Conservation (phyloP, 805 yeast genomes). For the Lachancea mirantina region DNA sequence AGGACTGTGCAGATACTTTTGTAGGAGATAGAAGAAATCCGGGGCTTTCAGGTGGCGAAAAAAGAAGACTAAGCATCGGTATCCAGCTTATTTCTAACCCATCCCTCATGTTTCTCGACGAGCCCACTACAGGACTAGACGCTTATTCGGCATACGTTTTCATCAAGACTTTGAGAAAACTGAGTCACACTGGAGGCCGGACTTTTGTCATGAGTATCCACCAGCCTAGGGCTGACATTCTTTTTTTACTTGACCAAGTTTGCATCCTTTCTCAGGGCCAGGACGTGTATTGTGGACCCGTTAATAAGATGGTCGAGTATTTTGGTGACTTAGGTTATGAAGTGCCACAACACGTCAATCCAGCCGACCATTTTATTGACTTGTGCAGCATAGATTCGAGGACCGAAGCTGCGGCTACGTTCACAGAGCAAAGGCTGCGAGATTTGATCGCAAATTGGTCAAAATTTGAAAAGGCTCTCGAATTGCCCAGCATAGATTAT, state of each 20-base stretch:
- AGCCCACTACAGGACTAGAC: conserved; percentile 85
- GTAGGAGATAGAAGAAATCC: conserved; percentile 50
- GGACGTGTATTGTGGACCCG: conserved; percentile 42
- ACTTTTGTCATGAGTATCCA: conserved; percentile 73
- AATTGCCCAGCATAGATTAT: conserved; percentile 3
- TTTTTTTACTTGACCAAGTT: conserved; percentile 58
- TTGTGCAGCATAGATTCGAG: conserved; percentile 50
- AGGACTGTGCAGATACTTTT: conserved; percentile 51
- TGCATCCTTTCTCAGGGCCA: conserved; percentile 65
- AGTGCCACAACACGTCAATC: conserved; percentile 45
- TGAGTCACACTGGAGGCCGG: conserved; percentile 52
- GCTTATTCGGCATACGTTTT: conserved; percentile 66
- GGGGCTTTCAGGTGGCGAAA: conserved; percentile 81
- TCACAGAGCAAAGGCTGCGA: conserved; percentile 31
- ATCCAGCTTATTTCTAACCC: conserved; percentile 74
- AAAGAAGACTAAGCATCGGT: conserved; percentile 68
- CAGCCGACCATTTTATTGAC: conserved; percentile 56
- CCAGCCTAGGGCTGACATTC: conserved; percentile 77
- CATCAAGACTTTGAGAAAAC: conserved; percentile 50
- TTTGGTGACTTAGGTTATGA: conserved; percentile 41
- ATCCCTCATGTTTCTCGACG: conserved; percentile 69
- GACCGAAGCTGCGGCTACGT: conserved; percentile 30
- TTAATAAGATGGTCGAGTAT: conserved; percentile 38
- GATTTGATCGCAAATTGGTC: conserved; percentile 35
- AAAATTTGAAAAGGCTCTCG: conserved; percentile 5